Conservation (phyloP, 1,284 basidiomycete genomes). For the Puccinia coronata region DNA sequence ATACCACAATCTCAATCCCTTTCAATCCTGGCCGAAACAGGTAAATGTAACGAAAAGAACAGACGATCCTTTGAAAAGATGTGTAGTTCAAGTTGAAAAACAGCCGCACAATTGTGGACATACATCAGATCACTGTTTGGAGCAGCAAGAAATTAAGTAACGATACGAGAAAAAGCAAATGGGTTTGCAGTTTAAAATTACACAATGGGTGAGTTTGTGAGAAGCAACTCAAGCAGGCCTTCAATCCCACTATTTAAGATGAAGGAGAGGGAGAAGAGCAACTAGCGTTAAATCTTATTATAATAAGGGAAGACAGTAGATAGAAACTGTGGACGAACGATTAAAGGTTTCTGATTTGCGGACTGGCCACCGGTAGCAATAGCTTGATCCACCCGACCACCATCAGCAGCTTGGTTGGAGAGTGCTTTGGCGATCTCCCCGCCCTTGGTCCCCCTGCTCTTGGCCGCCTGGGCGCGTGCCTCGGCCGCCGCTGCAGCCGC, state of each 20-base stretch:
- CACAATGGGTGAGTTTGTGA: background rate
- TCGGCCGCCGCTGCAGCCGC: slow-evolving; percentile 34
- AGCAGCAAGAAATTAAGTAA: background rate
- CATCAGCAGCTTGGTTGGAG: slow-evolving; percentile 24
- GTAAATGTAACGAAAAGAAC: background rate
- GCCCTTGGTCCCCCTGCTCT: slow-evolving; percentile 34
- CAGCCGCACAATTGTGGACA: background rate
- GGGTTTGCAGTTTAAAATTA: background rate
- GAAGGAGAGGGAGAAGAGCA: background rate
- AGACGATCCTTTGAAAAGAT: no score
- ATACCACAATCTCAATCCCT: no score
- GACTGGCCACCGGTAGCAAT: slow-evolving; percentile 23
- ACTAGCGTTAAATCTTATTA: background rate
- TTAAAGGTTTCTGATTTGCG: slow-evolving; percentile 24
- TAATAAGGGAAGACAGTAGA: background rate
- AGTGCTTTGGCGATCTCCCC: slow-evolving; percentile 22
- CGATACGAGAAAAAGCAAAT: background rate
- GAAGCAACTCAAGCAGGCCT: background rate
- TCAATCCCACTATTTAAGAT: background rate
- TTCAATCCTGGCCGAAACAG: background rate
- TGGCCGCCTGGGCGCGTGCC: slow-evolving; percentile 20
- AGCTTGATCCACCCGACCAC: slow-evolving; percentile 30
- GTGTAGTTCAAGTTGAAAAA: no score
- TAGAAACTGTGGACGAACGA: background rate
- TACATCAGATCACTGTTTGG: no score